phyloP scores from a whole-genome alignment of 1,284 basidiomycete genomes.

The Pseudomicrostroma phylloplanum region DNA sequence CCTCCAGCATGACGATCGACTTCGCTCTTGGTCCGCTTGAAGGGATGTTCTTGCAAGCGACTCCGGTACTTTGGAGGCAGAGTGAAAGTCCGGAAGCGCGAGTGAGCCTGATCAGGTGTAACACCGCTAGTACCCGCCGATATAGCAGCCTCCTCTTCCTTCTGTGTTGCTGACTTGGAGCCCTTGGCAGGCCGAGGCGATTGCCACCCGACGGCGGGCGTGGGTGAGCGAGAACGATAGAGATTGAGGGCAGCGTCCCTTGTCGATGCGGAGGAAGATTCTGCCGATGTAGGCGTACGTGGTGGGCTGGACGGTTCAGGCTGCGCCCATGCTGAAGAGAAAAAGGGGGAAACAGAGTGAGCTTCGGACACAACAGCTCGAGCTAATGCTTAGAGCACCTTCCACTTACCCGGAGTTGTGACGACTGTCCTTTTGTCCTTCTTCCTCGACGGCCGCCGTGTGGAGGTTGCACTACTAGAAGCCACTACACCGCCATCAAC shows the following conservation, averaged over 20 bases:
- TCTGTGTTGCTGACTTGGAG: conserved; percentile 19
- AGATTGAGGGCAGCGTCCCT: too few species aligned
- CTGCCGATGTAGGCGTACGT: background rate
- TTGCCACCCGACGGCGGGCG: conserved; percentile 7
- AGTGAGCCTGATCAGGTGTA: conserved; percentile 23
- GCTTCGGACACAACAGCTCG: background rate
- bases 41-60: conserved; percentile 31
- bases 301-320: background rate
- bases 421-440: background rate
- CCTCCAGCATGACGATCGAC: background rate
- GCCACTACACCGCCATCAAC: background rate
- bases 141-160: conserved; percentile 19
- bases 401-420: too few species aligned
- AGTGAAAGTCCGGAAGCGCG: conserved; percentile 35
- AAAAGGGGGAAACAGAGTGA: background rate
- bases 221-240: too few species aligned
- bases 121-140: background rate
- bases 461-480: background rate
- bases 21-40: conserved; percentile 9
- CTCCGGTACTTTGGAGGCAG: conserved; percentile 35
- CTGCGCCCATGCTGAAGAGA: background rate
- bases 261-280: too few species aligned
- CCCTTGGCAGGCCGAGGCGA: conserved; percentile 16
- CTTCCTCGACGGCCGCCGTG: background rate
- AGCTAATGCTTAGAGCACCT: too few species aligned